Evolutionary conservation across 768 basidiomycete genomes (phyloP).

Genomic region (Macrolepiota fuliginosa): DNA sequence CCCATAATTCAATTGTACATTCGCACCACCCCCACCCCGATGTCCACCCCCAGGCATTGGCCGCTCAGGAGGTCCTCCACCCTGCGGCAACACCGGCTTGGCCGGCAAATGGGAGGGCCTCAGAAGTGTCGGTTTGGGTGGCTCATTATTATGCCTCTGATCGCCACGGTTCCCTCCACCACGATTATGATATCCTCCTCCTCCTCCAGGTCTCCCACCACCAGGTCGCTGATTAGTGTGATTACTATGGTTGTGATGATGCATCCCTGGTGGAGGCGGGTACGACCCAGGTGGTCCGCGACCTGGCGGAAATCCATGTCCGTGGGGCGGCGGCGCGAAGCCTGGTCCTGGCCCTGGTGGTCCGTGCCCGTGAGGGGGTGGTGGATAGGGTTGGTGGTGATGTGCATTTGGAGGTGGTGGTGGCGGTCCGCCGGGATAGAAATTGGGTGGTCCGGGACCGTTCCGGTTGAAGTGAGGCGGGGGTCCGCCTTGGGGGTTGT

Average conservation of each 20-base stretch:
- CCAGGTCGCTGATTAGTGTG: not conserved
- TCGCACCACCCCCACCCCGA: slow-evolving; percentile 10
- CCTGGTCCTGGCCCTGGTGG: slow-evolving; percentile 25
- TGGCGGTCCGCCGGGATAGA: slow-evolving; percentile 20
- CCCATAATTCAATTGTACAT: slow-evolving; percentile 24
- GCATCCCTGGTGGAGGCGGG: slow-evolving; percentile 13
- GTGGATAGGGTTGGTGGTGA: not conserved
- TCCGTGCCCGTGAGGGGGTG: not conserved
- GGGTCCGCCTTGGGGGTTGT: not conserved
- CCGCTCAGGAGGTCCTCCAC: slow-evolving; percentile 5
- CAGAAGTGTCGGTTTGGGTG: not conserved
- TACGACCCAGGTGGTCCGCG: slow-evolving; percentile 8
- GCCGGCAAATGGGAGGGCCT: slow-evolving; percentile 19
- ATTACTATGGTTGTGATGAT: not conserved
- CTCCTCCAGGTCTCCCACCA: slow-evolving; percentile 10
- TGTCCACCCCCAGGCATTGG: not conserved
- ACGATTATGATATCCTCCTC: slow-evolving; percentile 13
- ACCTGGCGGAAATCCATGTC: slow-evolving; percentile 9
- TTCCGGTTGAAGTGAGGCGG: slow-evolving; percentile 17
- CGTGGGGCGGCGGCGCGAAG: slow-evolving; percentile 13
- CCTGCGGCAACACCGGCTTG: slow-evolving; percentile 14
- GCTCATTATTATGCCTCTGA: slow-evolving; percentile 11
- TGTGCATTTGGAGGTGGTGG: slow-evolving; percentile 6
- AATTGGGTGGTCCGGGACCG: slow-evolving; percentile 25
- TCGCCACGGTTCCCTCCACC: slow-evolving; percentile 11